A percentile compares a stretch with the other conserved stretches of the same genome.
These are phyloP conservation scores for Nakataea oryzae DNA, from an alignment of 2,329 filamentous ascomycete species.

Conservation along the genomic window DNA sequence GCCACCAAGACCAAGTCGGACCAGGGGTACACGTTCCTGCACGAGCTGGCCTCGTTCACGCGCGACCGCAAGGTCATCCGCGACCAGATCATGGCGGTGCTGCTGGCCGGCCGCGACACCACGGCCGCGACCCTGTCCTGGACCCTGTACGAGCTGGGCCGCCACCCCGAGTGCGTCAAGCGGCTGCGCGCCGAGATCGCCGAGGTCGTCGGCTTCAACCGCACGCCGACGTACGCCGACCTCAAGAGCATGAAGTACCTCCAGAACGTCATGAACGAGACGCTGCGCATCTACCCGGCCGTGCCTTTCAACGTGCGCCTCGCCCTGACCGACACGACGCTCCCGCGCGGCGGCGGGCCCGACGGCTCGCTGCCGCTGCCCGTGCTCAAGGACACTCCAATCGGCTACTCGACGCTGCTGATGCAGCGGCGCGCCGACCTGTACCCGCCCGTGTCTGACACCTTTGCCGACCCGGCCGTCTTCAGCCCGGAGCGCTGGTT, in stretches of 20 bases:
- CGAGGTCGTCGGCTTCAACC: conserved; percentile 47
- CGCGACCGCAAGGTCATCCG: conserved; percentile 61
- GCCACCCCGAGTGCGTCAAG: conserved; percentile 53
- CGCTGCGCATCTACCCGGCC: conserved; percentile 64
- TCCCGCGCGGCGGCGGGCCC: conserved; percentile 60
- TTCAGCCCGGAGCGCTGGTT: conserved; percentile 62
- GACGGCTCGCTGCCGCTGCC: conserved; percentile 52
- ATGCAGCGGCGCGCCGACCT: conserved; percentile 63
- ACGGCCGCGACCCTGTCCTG: conserved; percentile 75
- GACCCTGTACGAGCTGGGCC: conserved; percentile 71
- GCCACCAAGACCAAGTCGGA: conserved; percentile 63
- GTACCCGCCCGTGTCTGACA: conserved; percentile 38
- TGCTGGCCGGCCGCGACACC: conserved; percentile 80
- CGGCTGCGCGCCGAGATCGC: conserved; percentile 68
- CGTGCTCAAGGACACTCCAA: conserved; percentile 52
- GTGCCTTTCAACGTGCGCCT: conserved; percentile 73
- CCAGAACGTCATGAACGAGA: conserved; percentile 63
- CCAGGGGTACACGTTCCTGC: conserved; percentile 71
- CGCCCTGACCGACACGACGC: conserved; percentile 61
- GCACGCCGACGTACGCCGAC: conserved; percentile 62
- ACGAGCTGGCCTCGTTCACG: conserved; percentile 74
- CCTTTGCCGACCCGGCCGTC: conserved; percentile 28
- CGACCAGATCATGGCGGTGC: conserved; percentile 73
- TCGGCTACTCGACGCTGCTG: conserved; percentile 57
- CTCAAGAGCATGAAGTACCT: conserved; percentile 85